A percentile compares a stretch with the other conserved stretches of the same genome.
phyloP scores from a whole-genome alignment of 2,329 filamentous ascomycete species.

The Cladosporium oxysporum region DNA sequence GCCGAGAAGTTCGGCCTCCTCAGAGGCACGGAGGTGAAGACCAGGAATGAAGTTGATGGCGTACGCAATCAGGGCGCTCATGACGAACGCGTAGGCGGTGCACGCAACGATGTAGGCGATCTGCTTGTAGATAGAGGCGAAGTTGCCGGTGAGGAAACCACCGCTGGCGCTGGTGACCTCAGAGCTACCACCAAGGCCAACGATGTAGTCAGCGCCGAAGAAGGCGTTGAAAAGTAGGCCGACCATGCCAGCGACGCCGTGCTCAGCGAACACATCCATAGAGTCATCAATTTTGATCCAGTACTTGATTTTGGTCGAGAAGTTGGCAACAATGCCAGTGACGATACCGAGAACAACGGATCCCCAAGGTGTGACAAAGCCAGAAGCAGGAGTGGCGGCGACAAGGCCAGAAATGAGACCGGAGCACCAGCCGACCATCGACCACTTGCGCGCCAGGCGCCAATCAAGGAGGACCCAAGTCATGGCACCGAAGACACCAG shows the following conservation, averaged over 20 bases:
- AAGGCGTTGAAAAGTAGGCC: slow-evolving; percentile 77
- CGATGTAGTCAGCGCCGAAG: slow-evolving; percentile 69
- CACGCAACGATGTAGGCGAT: slow-evolving; percentile 71
- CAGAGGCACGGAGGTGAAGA: slow-evolving; percentile 74
- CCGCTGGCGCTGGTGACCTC: slow-evolving; percentile 69
- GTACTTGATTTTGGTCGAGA: slow-evolving; percentile 79
- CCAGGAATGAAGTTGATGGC: slow-evolving; percentile 74
- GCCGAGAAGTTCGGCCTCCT: slow-evolving; percentile 80
- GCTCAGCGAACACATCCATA: slow-evolving; percentile 88
- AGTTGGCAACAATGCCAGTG: slow-evolving; percentile 73
- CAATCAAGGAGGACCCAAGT: slow-evolving; percentile 96
- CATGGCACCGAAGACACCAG: slow-evolving; percentile 86
- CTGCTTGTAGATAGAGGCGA: slow-evolving; percentile 74
- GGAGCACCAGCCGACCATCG: slow-evolving; percentile 88
- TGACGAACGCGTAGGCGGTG: slow-evolving; percentile 69
- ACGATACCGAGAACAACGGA: slow-evolving; percentile 62
- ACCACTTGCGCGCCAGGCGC: slow-evolving; percentile 93
- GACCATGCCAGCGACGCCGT: slow-evolving; percentile 79
- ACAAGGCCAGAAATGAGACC: slow-evolving; percentile 85
- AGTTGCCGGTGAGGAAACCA: slow-evolving; percentile 76
- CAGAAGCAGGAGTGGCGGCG: slow-evolving; percentile 80
- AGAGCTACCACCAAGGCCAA: slow-evolving; percentile 65
- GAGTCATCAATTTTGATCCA: slow-evolving; percentile 81
- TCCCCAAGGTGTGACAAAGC: slow-evolving; percentile 71
- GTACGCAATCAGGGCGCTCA: slow-evolving; percentile 74